Base-by-base conservation (phyloP, 768 basidiomycete species). In the Kwoniella sp. region DNA sequence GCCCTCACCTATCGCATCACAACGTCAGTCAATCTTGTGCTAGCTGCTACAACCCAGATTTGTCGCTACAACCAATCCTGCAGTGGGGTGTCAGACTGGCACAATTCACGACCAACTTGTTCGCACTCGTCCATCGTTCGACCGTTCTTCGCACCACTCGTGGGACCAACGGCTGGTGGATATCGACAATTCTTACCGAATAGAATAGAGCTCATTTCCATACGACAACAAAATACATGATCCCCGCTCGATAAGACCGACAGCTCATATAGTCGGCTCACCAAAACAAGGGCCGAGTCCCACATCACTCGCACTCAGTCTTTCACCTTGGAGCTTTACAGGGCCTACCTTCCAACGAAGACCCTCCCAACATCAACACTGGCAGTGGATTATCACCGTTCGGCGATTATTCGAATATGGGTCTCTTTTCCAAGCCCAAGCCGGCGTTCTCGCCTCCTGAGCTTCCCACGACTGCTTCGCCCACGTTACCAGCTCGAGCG, bases 401-500 rank as follows among this genome's bases (percentile, higher is more conserved):
- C 34, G 20, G 41, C 41, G 17, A 45, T 45, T 17, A 45, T 8
- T n/a, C 30, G 51, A 67, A 11, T 12, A 72, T 72, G 67, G 67
- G 70, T 34, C 45, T 72, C 51, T 72, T 72, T 50, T 34, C 54
- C 23, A 63, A 61, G 54, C 17, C 41, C 29, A 69, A 64, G 61
- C 71, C 71, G 61, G 71, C 71, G 7, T 72, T 61, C 62, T 58
- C 60, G 3, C 62, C 69, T 20, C 72, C 72, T 9, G 72, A 70
- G 53, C 59, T 73, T 11, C 72, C 72, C 20, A 61, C 58, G 55
- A 45, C 41, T 17, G 17, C 41, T 20, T 30, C 68, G 17, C 37
- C 59, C 2, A n/a, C 66, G 15, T 45, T 50, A 5, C 63, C 63
- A 34, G 20, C 56, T 4, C 48, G 47, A 50, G 52, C 63, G 23